Evolutionary conservation across 1,139 yeast genomes (phyloP), one percentile per base, ranked within the genome.

Genomic region (Entelexis paramagnoliae): DNA sequence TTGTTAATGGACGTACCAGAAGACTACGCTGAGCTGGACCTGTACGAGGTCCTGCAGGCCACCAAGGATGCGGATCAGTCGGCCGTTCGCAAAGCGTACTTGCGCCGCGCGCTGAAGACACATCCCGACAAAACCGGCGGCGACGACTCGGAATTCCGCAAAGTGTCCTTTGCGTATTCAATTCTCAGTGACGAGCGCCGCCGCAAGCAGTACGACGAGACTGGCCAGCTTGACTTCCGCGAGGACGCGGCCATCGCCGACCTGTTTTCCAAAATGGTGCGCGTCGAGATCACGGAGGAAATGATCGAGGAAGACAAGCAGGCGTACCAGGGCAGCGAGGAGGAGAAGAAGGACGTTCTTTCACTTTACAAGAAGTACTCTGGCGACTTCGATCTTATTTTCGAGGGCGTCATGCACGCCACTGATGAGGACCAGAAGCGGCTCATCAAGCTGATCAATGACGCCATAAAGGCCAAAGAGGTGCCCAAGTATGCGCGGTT

Each of bases 111-210:
- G 59, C 72, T 87, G 43, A 70, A 73, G 55, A 75, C 77, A 57
- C 96, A 87, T 64, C 96, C 96, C 0, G 96, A 87, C 66, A 87
- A 86, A 63, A 78, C 77, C 55, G 66, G 64, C 20, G 64, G 68
- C 4, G 66, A 64, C 7, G 66, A 66, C 68, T 64, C 57, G 29
- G 52, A 50, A 44, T 87, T 87, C 64, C 84, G 87, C 55, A 69
- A 75, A 59, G 74, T 87, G 29, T 91, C 86, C 63, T 81, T 84
- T 64, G 83, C 95, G 33, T 86, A 84, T 64, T 72, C 82, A 48
- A 74, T 87, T 2, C 69, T 87, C 38, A 73, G 79, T 35, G 93
- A 87, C 62, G 72, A 74, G 1, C 65, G 66, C 46, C 75, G 76
- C 57, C 70, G 87, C 39, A 71, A 70, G 50, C 68, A 77, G 22